Percentiles rank a stretch among this genome's conserved stretches.
Conservation (phyloP, 1,139 yeast species). For the Debaryomycetaceae sp. region DNA sequence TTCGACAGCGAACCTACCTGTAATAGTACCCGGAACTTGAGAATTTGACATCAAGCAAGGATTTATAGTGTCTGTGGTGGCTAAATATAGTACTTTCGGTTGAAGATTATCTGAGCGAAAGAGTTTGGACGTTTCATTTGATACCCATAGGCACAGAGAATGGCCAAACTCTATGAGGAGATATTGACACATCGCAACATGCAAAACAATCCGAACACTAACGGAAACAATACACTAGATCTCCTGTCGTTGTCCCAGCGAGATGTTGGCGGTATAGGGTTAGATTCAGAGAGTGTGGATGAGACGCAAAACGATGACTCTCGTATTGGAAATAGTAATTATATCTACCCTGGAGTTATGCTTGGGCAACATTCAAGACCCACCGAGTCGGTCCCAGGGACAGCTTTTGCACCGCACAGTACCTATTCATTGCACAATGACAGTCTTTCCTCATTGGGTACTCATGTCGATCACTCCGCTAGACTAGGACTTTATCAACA, state of each 20-base stretch:
- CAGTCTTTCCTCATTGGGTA: background rate
- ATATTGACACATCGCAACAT: background rate
- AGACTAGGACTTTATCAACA: background rate
- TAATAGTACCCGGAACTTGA: background rate
- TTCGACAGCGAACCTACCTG: background rate
- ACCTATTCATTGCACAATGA: background rate
- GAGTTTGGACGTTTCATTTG: background rate
- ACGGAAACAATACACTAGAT: background rate
- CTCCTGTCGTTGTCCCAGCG: background rate
- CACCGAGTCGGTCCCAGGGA: background rate
- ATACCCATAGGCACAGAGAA: background rate
- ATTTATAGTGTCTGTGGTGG: too few relatives aligned
- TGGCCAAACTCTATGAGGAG: background rate
- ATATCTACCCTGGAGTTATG: background rate
- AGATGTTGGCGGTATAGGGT: background rate
- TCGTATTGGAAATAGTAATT: background rate
- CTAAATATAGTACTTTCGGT: too few relatives aligned
- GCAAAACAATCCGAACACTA: background rate
- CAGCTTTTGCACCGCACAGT: background rate
- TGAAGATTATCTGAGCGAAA: too few relatives aligned
- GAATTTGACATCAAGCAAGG: background rate
- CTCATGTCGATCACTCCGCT: background rate
- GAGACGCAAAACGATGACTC: background rate
- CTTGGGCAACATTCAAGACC: background rate
- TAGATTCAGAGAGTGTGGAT: background rate